These are phyloP conservation scores for Cryptococcus sp. DNA, from an alignment of 1,284 basidiomycete species.

Conservation along the genomic window DNA sequence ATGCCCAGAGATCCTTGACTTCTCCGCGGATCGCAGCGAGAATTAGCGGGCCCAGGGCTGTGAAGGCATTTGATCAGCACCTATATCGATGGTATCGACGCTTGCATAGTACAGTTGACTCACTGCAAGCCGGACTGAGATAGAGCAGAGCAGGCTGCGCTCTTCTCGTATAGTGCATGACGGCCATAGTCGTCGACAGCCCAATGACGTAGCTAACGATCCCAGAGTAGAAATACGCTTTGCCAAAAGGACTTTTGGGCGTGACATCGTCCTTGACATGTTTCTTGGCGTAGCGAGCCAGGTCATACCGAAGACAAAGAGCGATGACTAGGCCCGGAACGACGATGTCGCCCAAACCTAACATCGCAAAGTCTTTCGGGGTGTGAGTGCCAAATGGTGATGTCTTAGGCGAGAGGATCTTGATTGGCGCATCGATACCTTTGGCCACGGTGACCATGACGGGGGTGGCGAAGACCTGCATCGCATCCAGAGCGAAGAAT, in stretches of 20 bases:
- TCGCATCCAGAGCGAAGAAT: neutral
- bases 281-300: conserved; percentile 51
- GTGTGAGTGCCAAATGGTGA: conserved; percentile 54
- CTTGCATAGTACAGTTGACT: too few species aligned
- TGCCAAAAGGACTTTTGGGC: conserved; percentile 56
- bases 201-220: conserved; percentile 78
- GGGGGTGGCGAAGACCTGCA: conserved; percentile 49
- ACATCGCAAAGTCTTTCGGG: conserved; percentile 78
- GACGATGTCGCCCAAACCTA: conserved; percentile 77
- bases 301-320: conserved; percentile 84
- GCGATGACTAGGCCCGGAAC: conserved; percentile 80
- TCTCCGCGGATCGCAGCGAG: conserved; percentile 51
- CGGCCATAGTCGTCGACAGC: conserved; percentile 74
- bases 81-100: too few species aligned
- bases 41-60: conserved; percentile 50
- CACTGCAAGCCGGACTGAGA: conserved; percentile 69
- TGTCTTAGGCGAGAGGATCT: conserved; percentile 77
- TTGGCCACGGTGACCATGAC: conserved; percentile 89
- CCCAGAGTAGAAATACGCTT: conserved; percentile 77
- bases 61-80: neutral
- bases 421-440: conserved; percentile 90
- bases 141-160: conserved; percentile 95
- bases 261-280: conserved; percentile 35
- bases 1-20: conserved; percentile 40
- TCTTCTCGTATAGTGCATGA: conserved; percentile 78